A percentile compares a stretch with the other conserved stretches of the same genome.
These are phyloP conservation scores for Xylaria sp. DNA, from an alignment of 2,329 filamentous ascomycete species.

Conservation along the genomic window DNA sequence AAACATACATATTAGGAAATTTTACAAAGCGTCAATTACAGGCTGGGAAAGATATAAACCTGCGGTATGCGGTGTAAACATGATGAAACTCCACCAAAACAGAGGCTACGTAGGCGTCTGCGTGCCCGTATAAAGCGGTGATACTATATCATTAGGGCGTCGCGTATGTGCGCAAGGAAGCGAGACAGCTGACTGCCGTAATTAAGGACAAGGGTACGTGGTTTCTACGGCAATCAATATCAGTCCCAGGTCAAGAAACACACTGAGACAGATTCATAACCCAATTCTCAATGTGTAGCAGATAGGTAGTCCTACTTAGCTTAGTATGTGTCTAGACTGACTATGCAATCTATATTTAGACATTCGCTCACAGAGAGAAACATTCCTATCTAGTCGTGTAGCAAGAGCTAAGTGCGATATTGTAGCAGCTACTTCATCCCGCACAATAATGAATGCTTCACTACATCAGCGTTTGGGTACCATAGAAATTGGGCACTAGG, in stretches of 20 bases:
- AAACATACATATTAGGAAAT: too few species aligned
- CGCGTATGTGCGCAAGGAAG: too few species aligned
- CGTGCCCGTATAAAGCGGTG: not conserved
- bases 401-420: too few species aligned
- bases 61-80: not conserved
- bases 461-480: not conserved
- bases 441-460: not conserved
- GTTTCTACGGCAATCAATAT: too few species aligned
- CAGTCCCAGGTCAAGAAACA: too few species aligned
- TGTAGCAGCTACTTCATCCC: not conserved
- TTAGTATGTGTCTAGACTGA: not conserved
- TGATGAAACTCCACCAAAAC: not conserved
- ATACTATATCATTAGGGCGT: not conserved
- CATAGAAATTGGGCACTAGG: not conserved
- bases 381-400: too few species aligned
- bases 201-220: too few species aligned
- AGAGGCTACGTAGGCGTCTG: not conserved
- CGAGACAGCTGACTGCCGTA: too few species aligned
- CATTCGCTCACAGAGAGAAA: too few species aligned
- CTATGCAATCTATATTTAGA: not conserved
- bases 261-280: not conserved
- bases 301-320: not conserved
- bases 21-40: too few species aligned
- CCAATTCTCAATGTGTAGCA: not conserved
- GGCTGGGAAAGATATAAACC: not conserved